Evolutionary conservation across 2,329 filamentous ascomycete species (phyloP).

Genomic region (Fusarium zealandicum): DNA sequence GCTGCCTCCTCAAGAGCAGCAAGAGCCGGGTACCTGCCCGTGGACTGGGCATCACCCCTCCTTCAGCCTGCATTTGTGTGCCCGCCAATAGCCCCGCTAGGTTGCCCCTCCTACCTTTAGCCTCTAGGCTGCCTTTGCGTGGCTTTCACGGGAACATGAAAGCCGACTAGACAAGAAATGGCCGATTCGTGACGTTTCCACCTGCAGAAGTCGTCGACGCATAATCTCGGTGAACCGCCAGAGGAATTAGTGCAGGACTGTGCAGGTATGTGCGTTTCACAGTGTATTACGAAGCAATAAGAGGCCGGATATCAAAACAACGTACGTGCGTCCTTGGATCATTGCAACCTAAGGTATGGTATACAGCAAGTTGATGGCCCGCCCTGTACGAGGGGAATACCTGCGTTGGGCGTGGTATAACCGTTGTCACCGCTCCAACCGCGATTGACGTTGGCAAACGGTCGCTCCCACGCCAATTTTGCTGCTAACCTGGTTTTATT

Average conservation of each 20-base stretch:
- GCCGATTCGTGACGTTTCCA: slow-evolving; percentile 21
- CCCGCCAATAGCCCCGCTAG: slow-evolving; percentile 35
- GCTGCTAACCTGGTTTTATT: slow-evolving; percentile 1
- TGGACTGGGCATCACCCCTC: slow-evolving; percentile 27
- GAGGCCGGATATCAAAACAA: too few species aligned
- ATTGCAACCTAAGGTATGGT: not conserved
- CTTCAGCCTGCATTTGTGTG: slow-evolving; percentile 11
- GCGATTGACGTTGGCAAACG: not conserved
- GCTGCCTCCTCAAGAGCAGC: not conserved
- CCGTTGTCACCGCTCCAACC: slow-evolving; percentile 10
- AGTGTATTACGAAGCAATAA: slow-evolving; percentile 14
- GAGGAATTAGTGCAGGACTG: slow-evolving; percentile 14
- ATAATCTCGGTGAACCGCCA: slow-evolving; percentile 14
- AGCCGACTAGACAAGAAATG: slow-evolving; percentile 26
- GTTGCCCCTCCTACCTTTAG: slow-evolving; percentile 42
- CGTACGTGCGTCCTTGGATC: not conserved
- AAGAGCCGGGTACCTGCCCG: slow-evolving; percentile 16
- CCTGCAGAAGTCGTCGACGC: not conserved
- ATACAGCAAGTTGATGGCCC: not conserved
- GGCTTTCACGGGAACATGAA: slow-evolving; percentile 21
- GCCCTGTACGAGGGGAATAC: not conserved
- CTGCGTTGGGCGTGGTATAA: not conserved
- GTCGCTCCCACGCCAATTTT: slow-evolving; percentile 10
- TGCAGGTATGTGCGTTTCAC: slow-evolving; percentile 19
- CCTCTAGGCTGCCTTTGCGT: slow-evolving; percentile 9